These are phyloP conservation scores for Mycena polygramma DNA, from an alignment of 768 basidiomycete genomes.

Conservation along the genomic window DNA sequence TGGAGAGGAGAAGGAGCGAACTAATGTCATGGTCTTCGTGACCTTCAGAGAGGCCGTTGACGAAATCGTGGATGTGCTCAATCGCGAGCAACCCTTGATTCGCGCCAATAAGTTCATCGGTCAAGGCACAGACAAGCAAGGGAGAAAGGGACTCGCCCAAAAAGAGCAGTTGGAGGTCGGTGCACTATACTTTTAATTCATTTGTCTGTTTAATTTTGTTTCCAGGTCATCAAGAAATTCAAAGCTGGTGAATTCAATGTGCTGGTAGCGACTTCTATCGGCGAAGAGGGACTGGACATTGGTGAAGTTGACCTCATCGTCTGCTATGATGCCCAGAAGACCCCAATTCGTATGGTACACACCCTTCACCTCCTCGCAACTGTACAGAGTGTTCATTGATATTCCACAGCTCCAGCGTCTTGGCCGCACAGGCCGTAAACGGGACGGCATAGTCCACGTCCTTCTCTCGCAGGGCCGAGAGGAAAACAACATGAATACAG, in stretches of 20 bases:
- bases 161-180: slow-evolving; percentile 90
- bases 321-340: slow-evolving; percentile 97
- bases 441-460: slow-evolving; percentile 90
- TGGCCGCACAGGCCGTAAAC: slow-evolving; percentile 94
- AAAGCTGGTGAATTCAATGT: slow-evolving; percentile 91
- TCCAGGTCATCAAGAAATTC: slow-evolving; percentile 88
- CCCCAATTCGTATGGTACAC: slow-evolving; percentile 93
- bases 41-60: slow-evolving; percentile 92
- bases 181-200: slow-evolving; percentile 1
- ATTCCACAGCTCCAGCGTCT: slow-evolving; percentile 87
- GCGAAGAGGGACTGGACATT: slow-evolving; percentile 98
- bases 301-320: slow-evolving; percentile 97
- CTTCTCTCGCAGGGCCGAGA: slow-evolving; percentile 92
- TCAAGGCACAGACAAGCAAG: slow-evolving; percentile 87
- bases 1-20: slow-evolving; percentile 61
- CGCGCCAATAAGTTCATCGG: slow-evolving; percentile 91
- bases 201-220: slow-evolving; percentile 30
- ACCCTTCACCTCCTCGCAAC: neutral
- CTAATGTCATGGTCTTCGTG: slow-evolving; percentile 94
- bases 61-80: slow-evolving; percentile 87
- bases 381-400: slow-evolving; percentile 23
- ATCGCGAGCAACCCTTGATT: slow-evolving; percentile 81
- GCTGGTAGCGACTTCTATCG: slow-evolving; percentile 95
- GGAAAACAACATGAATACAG: slow-evolving; percentile 90
- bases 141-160: slow-evolving; percentile 90